phyloP scores from a whole-genome alignment of 2,329 filamentous ascomycete genomes.

The Myriangium duriaei region DNA sequence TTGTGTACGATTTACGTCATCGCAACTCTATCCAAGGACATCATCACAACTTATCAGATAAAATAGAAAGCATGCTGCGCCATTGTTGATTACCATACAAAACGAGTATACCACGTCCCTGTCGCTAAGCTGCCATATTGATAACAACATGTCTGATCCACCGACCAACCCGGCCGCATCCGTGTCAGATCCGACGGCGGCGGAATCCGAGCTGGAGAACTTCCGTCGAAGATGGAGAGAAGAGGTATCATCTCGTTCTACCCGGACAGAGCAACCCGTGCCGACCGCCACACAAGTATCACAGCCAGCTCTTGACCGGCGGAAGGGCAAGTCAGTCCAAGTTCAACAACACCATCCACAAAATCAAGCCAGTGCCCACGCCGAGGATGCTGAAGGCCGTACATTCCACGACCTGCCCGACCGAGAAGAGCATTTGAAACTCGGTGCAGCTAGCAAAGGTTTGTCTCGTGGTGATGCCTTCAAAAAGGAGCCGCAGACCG shows the following conservation, averaged over 20 bases:
- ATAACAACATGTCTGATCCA: too few species aligned
- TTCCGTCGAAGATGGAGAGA: constrained; percentile 80
- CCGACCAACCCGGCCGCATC: too few species aligned
- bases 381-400: constrained; percentile 29
- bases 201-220: constrained; percentile 60
- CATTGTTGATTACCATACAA: too few species aligned
- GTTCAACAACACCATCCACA: neutral
- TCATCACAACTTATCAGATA: too few species aligned
- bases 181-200: constrained; percentile 15
- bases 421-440: constrained; percentile 30
- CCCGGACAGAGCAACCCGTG: constrained; percentile 19
- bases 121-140: too few species aligned
- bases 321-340: constrained; percentile 1
- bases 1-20: too few species aligned
- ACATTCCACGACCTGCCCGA: constrained; percentile 35
- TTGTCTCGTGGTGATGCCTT: constrained; percentile 20
- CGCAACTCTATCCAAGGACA: too few species aligned
- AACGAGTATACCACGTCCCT: too few species aligned
- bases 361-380: constrained; percentile 1
- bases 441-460: constrained; percentile 29
- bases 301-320: neutral
- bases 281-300: neutral
- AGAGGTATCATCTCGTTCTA: constrained; percentile 50
- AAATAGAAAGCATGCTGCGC: too few species aligned
- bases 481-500: constrained; percentile 51